Base-by-base conservation (phyloP, 345 rosid genomes). In the Corchorus olitorius region DNA sequence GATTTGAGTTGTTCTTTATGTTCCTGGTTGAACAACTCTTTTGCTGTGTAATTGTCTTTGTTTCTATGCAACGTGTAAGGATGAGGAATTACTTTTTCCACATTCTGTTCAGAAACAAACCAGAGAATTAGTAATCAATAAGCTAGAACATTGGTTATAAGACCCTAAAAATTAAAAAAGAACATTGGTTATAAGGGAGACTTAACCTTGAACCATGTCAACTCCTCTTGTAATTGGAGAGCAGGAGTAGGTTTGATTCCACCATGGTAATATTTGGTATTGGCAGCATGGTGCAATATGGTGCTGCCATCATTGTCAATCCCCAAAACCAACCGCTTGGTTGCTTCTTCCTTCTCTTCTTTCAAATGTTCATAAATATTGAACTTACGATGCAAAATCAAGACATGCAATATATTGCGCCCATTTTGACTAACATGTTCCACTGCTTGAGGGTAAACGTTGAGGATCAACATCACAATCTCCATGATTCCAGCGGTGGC, bases 131-230 rank as follows among this genome's bases (percentile, higher is more conserved):
- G 14, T 19, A 6, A 6, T 5, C 6, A 11, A 56, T 5, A 14
- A 16, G 12, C 37, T 7, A 6, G 22, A 60, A 33, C 22, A 39
- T 3, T 39, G 43, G 7, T 5, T 6, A 20, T 13, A 7, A n/a
- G 3, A 61, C 33, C 27, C 8, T 34, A 22, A 62, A 2, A 33
- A 35, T 20, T 14, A 13, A 63, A 0, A 7, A 63, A 10, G 10
- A 20, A 27, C 11, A 14, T 3, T 10, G 37, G 15, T 27, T 16
- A 3, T 34, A 4, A 63, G 17, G n/a, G 9, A 37, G n/a, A 37
- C 9, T 13, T 48, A 33, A 83, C 84, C 82, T 81, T 33, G n/a
- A 60, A 77, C 85, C 87, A 81, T 6, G 0, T n/a, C 20, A 77
- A 6, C 39, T 84, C 85, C 1, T 76, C 78, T 49, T 76, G 81